Evolutionary conservation across 2,329 filamentous ascomycete species (phyloP).

Genomic region (Aspergillus clavatus): DNA sequence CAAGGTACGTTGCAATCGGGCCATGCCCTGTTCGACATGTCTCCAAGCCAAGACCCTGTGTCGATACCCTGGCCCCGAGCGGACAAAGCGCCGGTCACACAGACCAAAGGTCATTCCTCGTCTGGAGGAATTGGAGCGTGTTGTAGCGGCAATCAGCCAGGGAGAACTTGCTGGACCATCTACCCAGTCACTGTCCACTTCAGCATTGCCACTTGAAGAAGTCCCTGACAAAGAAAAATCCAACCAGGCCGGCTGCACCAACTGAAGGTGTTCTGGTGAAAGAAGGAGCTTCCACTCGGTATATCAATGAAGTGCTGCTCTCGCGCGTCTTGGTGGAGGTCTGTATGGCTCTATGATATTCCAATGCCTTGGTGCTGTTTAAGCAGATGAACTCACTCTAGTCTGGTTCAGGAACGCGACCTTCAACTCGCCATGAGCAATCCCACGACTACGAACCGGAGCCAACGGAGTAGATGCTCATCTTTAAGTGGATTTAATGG

Average conservation of each 20-base stretch:
- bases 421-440: constrained; percentile 20
- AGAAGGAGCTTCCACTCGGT: constrained; percentile 25
- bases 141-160: constrained; percentile 5
- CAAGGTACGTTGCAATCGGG: constrained; percentile 26
- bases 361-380: too few species aligned
- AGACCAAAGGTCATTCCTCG: constrained; percentile 16
- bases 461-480: constrained; percentile 2
- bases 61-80: constrained; percentile 20
- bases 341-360: too few species aligned
- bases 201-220: too few species aligned
- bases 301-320: constrained; percentile 27
- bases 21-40: constrained; percentile 21
- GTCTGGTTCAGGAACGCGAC: constrained; percentile 27
- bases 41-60: constrained; percentile 16
- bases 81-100: constrained; percentile 17
- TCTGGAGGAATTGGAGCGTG: constrained; percentile 21
- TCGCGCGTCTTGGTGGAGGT: constrained; percentile 24
- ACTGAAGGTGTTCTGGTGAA: constrained; percentile 17
- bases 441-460: constrained; percentile 7
- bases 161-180: neutral
- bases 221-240: too few species aligned
- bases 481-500: constrained; percentile 21
- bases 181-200: too few species aligned
- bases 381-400: too few species aligned
- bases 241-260: neutral